Conservation (phyloP, 768 basidiomycete genomes). For the Phaffia australis region DNA sequence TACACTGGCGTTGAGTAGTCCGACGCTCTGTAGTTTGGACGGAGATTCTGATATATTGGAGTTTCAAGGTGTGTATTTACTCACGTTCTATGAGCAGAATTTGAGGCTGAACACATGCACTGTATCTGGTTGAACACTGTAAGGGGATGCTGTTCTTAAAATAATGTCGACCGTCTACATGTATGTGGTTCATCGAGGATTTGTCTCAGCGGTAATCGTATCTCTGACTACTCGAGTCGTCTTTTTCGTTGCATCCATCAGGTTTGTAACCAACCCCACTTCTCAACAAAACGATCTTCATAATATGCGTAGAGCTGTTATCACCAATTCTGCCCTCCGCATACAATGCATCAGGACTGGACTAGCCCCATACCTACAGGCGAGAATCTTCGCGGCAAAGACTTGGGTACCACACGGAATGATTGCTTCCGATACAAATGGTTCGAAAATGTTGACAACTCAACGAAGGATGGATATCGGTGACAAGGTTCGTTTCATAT, state of each 20-base stretch:
- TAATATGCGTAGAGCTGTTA: conserved; percentile 53
- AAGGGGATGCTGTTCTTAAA: conserved; percentile 76
- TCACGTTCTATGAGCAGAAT: conserved; percentile 3
- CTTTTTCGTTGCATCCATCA: background rate
- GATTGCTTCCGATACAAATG: background rate
- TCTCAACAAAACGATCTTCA: conserved; percentile 60
- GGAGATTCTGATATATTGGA: conserved; percentile 68
- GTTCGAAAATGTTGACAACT: background rate
- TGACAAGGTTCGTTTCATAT: conserved; percentile 56
- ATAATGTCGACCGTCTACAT: conserved; percentile 62
- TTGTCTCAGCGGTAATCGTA: background rate
- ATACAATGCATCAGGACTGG: conserved; percentile 49
- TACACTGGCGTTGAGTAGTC: conserved; percentile 56
- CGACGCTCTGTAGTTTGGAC: conserved; percentile 56
- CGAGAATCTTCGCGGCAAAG: conserved; percentile 29
- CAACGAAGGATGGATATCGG: conserved; percentile 42
- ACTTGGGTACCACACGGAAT: conserved; percentile 17
- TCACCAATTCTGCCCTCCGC: conserved; percentile 62
- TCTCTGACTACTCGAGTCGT: background rate
- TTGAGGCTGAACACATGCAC: conserved; percentile 5
- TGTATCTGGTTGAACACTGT: conserved; percentile 5
- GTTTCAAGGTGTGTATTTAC: conserved; percentile 23
- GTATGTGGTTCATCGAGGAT: background rate
- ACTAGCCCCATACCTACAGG: conserved; percentile 63
- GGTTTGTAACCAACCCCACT: conserved; percentile 55